Conservation (phyloP, 1,284 basidiomycete species). For the Ceratorhiza oryzae-sativae region DNA sequence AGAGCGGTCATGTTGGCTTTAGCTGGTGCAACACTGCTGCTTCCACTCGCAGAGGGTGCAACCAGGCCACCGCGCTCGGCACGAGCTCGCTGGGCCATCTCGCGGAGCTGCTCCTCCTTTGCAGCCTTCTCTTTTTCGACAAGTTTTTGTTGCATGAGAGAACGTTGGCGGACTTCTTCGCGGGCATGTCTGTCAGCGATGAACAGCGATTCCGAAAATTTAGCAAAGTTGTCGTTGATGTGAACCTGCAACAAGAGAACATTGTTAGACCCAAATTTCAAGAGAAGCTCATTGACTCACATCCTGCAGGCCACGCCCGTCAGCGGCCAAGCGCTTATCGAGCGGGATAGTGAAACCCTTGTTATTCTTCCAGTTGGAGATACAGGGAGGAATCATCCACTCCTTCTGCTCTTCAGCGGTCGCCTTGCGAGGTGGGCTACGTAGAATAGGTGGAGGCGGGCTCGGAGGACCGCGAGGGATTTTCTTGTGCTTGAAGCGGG, state of each 20-base stretch:
- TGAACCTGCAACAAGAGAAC: slow-evolving; percentile 67
- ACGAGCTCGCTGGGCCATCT: slow-evolving; percentile 92
- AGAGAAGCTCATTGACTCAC: slow-evolving; percentile 60
- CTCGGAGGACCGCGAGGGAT: slow-evolving; percentile 94
- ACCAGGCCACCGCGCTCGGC: slow-evolving; percentile 89
- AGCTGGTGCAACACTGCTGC: slow-evolving; percentile 48
- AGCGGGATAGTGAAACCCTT: slow-evolving; percentile 99
- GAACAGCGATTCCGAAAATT: slow-evolving; percentile 96
- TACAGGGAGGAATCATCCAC: slow-evolving; percentile 99
- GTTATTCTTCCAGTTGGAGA: slow-evolving; percentile 99
- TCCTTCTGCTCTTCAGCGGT: slow-evolving; percentile 98
- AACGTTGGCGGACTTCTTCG: slow-evolving; percentile 95
- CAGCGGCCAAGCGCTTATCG: slow-evolving; percentile 97
- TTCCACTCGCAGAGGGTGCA: slow-evolving; percentile 45
- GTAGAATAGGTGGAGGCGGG: slow-evolving; percentile 95
- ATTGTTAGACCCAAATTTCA: background rate
- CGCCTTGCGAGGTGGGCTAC: slow-evolving; percentile 94
- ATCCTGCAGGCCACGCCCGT: slow-evolving; percentile 96
- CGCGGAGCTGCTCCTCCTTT: slow-evolving; percentile 94
- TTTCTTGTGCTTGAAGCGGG: slow-evolving; percentile 98
- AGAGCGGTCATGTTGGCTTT: slow-evolving; percentile 74
- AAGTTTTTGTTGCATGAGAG: slow-evolving; percentile 97
- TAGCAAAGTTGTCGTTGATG: slow-evolving; percentile 99
- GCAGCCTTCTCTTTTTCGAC: slow-evolving; percentile 97
- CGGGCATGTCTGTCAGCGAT: slow-evolving; percentile 98